Conservation (phyloP, 805 yeast species). For the Aciculoconidium aculeatum region DNA sequence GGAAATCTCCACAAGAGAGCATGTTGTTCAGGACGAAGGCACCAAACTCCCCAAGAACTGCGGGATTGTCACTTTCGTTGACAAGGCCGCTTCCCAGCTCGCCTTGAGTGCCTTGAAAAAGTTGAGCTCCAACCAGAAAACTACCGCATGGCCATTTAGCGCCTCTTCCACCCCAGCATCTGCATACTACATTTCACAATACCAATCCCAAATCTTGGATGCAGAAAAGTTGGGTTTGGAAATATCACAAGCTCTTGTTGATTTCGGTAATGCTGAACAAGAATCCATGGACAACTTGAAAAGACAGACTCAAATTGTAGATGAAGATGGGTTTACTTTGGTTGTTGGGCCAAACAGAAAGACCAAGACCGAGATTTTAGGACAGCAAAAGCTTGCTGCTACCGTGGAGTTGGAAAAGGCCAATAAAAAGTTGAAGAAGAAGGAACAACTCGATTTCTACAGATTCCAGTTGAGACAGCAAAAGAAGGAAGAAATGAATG, state of each 20-base stretch:
- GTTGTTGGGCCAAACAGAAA: slow-evolving; percentile 86
- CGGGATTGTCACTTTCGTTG: slow-evolving; percentile 70
- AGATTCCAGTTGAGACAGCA: slow-evolving; percentile 92
- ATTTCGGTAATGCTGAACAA: slow-evolving; percentile 67
- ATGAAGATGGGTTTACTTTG: slow-evolving; percentile 89
- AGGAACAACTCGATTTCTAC: slow-evolving; percentile 87
- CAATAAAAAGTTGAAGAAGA: slow-evolving; percentile 53
- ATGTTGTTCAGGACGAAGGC: slow-evolving; percentile 16
- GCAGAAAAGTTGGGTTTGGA: slow-evolving; percentile 46
- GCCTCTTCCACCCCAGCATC: slow-evolving; percentile 26
- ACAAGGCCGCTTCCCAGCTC: slow-evolving; percentile 57
- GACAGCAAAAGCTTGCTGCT: slow-evolving; percentile 41
- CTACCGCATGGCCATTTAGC: slow-evolving; percentile 35
- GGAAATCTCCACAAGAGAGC: slow-evolving; percentile 23
- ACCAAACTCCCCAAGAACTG: slow-evolving; percentile 65
- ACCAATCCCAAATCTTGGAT: slow-evolving; percentile 35
- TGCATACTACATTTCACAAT: slow-evolving; percentile 37
- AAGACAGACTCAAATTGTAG: slow-evolving; percentile 58
- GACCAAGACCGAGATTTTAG: slow-evolving; percentile 66
- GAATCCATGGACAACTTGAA: slow-evolving; percentile 51
- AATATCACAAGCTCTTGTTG: slow-evolving; percentile 56
- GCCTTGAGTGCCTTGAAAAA: slow-evolving; percentile 62
- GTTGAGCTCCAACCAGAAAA: slow-evolving; percentile 20
- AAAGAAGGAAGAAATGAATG: slow-evolving; percentile 90
- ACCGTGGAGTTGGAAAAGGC: slow-evolving; percentile 32